Conservation (phyloP, 2,329 filamentous ascomycete species). For the Thermoascus crustaceus region DNA sequence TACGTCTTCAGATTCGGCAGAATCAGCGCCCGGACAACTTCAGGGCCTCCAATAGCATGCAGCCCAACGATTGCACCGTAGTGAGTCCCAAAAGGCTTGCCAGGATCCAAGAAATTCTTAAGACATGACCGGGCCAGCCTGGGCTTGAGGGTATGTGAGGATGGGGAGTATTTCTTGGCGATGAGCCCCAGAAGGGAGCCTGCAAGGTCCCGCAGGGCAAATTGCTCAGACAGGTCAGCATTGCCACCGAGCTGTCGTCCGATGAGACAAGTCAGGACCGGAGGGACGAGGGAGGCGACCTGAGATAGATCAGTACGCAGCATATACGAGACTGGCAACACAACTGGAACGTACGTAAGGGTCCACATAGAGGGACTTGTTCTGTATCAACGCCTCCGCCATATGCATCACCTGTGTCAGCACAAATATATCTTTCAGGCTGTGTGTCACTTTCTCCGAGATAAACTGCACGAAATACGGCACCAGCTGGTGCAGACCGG, state of each 20-base stretch:
- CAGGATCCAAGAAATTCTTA: constrained; percentile 82
- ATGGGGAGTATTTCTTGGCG: constrained; percentile 69
- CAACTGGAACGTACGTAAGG: constrained; percentile 48
- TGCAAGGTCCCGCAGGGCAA: constrained; percentile 74
- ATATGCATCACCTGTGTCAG: constrained; percentile 90
- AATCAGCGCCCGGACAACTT: constrained; percentile 56
- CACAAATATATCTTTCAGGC: constrained; percentile 80
- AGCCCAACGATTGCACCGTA: constrained; percentile 83
- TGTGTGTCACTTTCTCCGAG: constrained; percentile 90
- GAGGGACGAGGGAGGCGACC: constrained; percentile 64
- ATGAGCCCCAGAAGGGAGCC: constrained; percentile 74
- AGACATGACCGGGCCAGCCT: constrained; percentile 89
- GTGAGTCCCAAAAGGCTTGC: constrained; percentile 72
- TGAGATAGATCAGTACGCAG: constrained; percentile 12
- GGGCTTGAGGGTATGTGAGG: constrained; percentile 73
- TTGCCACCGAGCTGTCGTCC: constrained; percentile 66
- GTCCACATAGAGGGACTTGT: constrained; percentile 67
- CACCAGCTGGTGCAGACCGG: constrained; percentile 86
- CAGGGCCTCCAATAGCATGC: constrained; percentile 62
- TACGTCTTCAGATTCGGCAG: constrained; percentile 59
- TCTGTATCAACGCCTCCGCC: constrained; percentile 73
- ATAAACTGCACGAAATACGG: constrained; percentile 97
- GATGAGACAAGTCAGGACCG: constrained; percentile 85
- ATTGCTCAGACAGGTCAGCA: constrained; percentile 52
- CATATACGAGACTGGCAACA: background rate